Conservation (phyloP, 2,329 filamentous ascomycete species). For the Curvularia verruculosa region DNA sequence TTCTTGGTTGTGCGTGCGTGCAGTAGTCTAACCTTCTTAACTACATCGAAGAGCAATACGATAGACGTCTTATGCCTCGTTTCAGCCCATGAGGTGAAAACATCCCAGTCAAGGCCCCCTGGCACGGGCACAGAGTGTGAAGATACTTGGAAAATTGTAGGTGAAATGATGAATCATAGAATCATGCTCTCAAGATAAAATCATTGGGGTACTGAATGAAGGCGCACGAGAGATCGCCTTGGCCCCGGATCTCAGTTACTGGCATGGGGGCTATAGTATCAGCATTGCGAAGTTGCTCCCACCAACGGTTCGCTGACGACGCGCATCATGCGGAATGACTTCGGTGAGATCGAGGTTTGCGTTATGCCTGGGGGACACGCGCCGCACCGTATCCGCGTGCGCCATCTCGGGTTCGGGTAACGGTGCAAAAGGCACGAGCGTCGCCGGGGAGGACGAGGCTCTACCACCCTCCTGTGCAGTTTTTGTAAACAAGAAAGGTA, state of each 20-base stretch:
- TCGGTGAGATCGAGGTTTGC: not conserved
- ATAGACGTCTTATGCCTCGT: not conserved
- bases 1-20: not conserved
- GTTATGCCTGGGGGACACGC: not conserved
- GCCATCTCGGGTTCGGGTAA: not conserved
- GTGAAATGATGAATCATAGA: not conserved
- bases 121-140: not conserved
- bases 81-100: not conserved
- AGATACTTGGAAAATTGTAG: not conserved
- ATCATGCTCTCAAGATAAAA: not conserved
- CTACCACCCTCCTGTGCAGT: not conserved
- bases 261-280: not conserved
- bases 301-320: not conserved
- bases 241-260: not conserved
- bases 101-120: not conserved
- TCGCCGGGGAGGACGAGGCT: not conserved
- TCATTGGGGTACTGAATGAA: not conserved
- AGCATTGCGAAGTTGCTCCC: not conserved
- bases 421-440: not conserved
- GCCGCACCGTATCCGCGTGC: not conserved
- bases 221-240: not conserved
- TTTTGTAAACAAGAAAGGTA: not conserved
- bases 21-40: not conserved
- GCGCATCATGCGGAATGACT: not conserved
- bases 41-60: not conserved